phyloP scores from a whole-genome alignment of 352 stramenopile species.

The Pythium rishiriense region DNA sequence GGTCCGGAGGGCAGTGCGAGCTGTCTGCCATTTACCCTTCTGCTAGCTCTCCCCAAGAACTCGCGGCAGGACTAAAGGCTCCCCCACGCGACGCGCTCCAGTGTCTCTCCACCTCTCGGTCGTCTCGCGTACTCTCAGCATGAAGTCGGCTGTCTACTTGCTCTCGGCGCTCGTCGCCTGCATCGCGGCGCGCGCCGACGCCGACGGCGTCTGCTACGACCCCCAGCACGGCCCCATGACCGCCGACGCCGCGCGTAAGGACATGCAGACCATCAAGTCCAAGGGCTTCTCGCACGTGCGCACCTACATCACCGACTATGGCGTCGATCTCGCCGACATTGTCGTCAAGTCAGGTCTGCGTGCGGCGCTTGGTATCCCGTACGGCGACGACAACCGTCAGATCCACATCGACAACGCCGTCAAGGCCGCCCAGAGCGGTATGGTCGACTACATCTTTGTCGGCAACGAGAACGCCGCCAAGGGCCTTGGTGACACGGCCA shows the following conservation, averaged over 20 bases:
- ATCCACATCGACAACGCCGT: constrained; percentile 45
- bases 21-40: constrained; percentile 27
- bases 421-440: constrained; percentile 35
- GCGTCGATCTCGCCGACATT: constrained; percentile 49
- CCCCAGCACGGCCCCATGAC: constrained; percentile 52
- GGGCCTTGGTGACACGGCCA: constrained; percentile 35
- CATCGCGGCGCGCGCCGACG: constrained; percentile 40
- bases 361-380: constrained; percentile 52
- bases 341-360: constrained; percentile 51
- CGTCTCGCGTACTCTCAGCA: constrained; percentile 25
- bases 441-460: constrained; percentile 60
- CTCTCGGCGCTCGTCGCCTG: constrained; percentile 37
- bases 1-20: no score
- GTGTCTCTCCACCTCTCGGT: constrained; percentile 1
- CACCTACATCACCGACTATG: constrained; percentile 71
- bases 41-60: constrained; percentile 16
- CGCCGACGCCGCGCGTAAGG: constrained; percentile 32
- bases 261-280: constrained; percentile 52
- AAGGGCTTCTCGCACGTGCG: constrained; percentile 61
- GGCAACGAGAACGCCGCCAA: constrained; percentile 67
- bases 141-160: constrained; percentile 42
- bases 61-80: constrained; percentile 14
- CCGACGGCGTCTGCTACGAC: constrained; percentile 74
- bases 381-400: constrained; percentile 41
- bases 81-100: constrained; percentile 11